phyloP scores from a whole-genome alignment of 225 moss, liverwort and hornwort genomes.

The Asterella californica region DNA sequence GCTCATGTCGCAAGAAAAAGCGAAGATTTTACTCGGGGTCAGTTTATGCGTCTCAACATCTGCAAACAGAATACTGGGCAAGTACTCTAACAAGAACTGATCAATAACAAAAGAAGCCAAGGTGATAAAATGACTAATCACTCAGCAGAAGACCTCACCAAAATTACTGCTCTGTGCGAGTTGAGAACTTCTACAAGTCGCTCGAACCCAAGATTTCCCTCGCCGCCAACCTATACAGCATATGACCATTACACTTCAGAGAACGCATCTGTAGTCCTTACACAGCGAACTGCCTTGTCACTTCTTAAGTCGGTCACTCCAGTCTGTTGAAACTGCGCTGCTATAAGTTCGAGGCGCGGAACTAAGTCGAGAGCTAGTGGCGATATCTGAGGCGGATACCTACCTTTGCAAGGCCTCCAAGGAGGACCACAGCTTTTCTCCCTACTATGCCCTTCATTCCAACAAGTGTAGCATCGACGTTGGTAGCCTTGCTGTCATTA shows the following conservation, averaged over 20 bases:
- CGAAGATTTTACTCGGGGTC: background rate
- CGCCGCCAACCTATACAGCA: conserved; percentile 49
- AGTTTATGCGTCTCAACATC: background rate
- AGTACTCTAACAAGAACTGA: background rate
- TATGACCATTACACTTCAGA: background rate
- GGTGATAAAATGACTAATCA: background rate
- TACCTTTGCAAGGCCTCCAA: conserved; percentile 96
- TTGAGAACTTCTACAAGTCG: conserved; percentile 53
- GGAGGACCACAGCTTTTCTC: conserved; percentile 75
- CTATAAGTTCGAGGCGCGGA: too few species aligned
- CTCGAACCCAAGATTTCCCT: conserved; percentile 62
- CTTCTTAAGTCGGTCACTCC: background rate
- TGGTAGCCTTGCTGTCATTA: conserved; percentile 98
- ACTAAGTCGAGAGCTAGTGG: background rate
- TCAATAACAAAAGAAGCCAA: background rate
- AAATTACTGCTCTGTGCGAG: conserved; percentile 73
- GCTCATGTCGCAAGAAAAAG: background rate
- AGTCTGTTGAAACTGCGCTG: too few species aligned
- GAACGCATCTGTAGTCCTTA: background rate
- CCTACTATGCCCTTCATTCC: conserved; percentile 70
- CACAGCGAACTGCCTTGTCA: background rate
- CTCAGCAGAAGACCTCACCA: conserved; percentile 41
- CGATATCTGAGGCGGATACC: background rate
- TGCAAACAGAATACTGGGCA: background rate
- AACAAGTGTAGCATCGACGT: conserved; percentile 76